Evolutionary conservation across 306 rosid genomes (phyloP), one percentile per base, ranked within the genome.

Genomic region (Begonia masoniana): DNA sequence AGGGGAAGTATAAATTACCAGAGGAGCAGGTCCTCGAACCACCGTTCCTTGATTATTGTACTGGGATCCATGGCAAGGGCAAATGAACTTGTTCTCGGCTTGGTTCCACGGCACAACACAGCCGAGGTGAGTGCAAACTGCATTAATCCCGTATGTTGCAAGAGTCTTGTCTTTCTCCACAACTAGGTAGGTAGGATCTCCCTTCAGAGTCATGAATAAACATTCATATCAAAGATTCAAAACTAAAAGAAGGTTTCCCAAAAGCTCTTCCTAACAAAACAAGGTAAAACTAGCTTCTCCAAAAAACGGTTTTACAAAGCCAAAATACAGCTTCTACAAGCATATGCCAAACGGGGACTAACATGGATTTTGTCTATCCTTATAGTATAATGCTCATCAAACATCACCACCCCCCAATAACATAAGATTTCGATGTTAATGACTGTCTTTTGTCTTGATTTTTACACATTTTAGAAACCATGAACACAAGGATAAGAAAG

Each of bases 1-100:
- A 50, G 21, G 4, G 54, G 13, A 51, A n/a, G 39, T 15, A 59
- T 31, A 31, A 31, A 9, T 74, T 72, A 92, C 99, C 84, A 92
- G 62, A 43, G 99, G 99, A 43, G 99, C 96, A 57, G 96, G 99
- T 66, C 99, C 99, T 71, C 99, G 76, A 36, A 92, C 96, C 65
- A 92, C 99, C 58, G 62, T 77, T 62, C 99, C 99, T 74, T 86
- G 96, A 53, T 83, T 62, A 49, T 79, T 86, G 86, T 86, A 86
- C 62, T 77, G 99, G 64, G 96, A 92, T 58, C 99, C 99, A 72
- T 92, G 99, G 84, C 99, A 92, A 2, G 99, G 99, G 69, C 99
- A 92, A 47, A 92, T 66, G 83, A 86, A 92, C 71, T 92, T 86
- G 24, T 86, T 86, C 74, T 83, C 96, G 1, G 94, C 95, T 10